These are phyloP conservation scores for Candida khao-thaluensis DNA, from an alignment of 805 yeast genomes.

Conservation along the genomic window DNA sequence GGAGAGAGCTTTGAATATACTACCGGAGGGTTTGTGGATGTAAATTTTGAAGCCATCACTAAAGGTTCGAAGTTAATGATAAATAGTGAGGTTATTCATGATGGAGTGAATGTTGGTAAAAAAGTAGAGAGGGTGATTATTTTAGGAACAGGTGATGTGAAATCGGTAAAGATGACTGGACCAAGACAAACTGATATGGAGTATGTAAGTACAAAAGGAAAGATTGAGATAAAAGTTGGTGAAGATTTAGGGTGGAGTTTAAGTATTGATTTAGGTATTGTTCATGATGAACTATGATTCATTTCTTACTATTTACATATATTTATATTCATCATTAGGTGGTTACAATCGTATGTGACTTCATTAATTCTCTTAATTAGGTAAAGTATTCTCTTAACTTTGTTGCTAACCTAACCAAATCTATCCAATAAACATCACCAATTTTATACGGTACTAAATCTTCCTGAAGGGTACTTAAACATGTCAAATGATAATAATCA, in stretches of 20 bases:
- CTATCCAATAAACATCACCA: slow-evolving; percentile 19
- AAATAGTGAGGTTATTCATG: slow-evolving; percentile 2
- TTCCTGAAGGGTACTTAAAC: slow-evolving; percentile 23
- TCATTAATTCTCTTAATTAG: background rate
- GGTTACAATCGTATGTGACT: too few relatives aligned
- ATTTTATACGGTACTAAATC: slow-evolving; percentile 17
- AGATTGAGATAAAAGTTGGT: slow-evolving; percentile 24
- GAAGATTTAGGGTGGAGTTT: slow-evolving; percentile 44
- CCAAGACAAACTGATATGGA: slow-evolving; percentile 13
- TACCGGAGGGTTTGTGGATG: slow-evolving; percentile 46
- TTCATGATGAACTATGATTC: slow-evolving; percentile 27
- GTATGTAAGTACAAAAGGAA: slow-evolving; percentile 7
- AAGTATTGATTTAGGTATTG: slow-evolving; percentile 10
- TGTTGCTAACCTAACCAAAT: slow-evolving; percentile 22
- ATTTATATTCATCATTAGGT: too few relatives aligned
- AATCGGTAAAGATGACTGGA: background rate
- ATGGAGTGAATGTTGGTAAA: slow-evolving; percentile 23
- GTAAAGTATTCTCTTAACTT: slow-evolving; percentile 18
- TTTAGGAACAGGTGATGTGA: slow-evolving; percentile 30
- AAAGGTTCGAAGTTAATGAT: slow-evolving; percentile 5
- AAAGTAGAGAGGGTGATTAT: slow-evolving; percentile 56
- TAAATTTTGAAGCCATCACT: slow-evolving; percentile 17
- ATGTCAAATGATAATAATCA: slow-evolving; percentile 35
- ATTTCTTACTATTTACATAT: too few relatives aligned
- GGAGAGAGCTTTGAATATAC: slow-evolving; percentile 67